A percentile compares a stretch with the other conserved stretches of the same genome.
These are phyloP conservation scores for Akanthomyces dipterigenus DNA, from an alignment of 2,329 filamentous ascomycete species.

Conservation along the genomic window DNA sequence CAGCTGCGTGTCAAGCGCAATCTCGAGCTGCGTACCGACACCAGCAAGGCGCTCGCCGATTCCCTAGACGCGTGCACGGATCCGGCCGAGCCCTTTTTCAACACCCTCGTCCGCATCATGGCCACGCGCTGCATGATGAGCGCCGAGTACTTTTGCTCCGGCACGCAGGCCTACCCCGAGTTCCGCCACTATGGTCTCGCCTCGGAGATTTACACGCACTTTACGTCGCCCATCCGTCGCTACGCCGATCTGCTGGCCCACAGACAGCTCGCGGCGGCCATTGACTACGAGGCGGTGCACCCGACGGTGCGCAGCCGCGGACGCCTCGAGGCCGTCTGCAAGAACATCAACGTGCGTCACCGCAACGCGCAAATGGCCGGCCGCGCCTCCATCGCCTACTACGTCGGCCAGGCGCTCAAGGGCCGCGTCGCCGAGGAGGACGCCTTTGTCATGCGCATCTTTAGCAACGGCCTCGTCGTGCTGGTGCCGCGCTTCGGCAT, in stretches of 20 bases:
- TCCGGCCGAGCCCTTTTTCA: constrained; percentile 84
- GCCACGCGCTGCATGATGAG: constrained; percentile 99
- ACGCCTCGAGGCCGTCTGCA: constrained; percentile 88
- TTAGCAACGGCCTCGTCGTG: constrained; percentile 94
- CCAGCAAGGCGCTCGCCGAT: constrained; percentile 87
- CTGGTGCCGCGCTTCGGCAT: constrained; percentile 95
- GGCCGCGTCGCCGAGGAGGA: constrained; percentile 71
- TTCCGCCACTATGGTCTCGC: constrained; percentile 97
- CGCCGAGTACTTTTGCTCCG: constrained; percentile 95
- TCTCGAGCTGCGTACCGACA: constrained; percentile 74
- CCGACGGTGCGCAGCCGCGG: constrained; percentile 72
- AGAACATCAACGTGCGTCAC: constrained; percentile 96
- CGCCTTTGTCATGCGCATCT: constrained; percentile 93
- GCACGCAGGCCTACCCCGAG: constrained; percentile 85
- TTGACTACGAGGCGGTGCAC: constrained; percentile 85
- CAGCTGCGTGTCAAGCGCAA: constrained; percentile 84
- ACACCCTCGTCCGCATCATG: constrained; percentile 94
- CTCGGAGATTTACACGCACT: constrained; percentile 96
- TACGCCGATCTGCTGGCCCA: constrained; percentile 97
- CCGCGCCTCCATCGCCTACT: constrained; percentile 91
- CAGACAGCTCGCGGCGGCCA: constrained; percentile 88
- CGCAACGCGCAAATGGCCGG: constrained; percentile 96
- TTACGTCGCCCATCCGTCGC: constrained; percentile 92
- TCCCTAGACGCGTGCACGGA: constrained; percentile 83
- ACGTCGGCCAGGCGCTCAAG: constrained; percentile 93